A percentile compares a stretch with the other conserved stretches of the same genome.
Conservation (phyloP, 257 asterid genomes). For the Plantago elongata region DNA sequence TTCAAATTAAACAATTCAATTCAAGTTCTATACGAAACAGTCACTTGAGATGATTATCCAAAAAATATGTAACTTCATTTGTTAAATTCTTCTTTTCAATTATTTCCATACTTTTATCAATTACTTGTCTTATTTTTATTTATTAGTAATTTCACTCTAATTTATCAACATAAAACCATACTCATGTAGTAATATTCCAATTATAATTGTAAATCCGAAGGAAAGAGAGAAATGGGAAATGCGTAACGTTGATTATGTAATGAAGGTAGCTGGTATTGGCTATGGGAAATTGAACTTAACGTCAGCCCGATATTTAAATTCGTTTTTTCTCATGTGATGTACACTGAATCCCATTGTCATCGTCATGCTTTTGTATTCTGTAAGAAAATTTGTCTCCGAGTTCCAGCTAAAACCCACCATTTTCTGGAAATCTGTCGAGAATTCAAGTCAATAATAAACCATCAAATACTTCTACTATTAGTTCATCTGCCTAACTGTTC, state of each 20-base stretch:
- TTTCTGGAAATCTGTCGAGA: background rate
- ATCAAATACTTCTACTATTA: no score
- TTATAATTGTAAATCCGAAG: background rate
- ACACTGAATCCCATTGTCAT: slow-evolving; percentile 33
- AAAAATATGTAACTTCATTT: no score
- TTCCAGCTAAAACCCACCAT: slow-evolving; percentile 3
- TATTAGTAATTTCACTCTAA: no score
- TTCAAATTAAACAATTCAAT: no score
- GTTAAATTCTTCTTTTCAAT: no score
- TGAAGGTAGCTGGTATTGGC: slow-evolving; percentile 2
- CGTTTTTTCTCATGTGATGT: slow-evolving; percentile 4
- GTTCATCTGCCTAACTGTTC: no score
- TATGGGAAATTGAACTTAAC: slow-evolving; percentile 30
- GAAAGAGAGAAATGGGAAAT: background rate
- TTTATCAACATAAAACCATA: background rate
- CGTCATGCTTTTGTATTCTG: slow-evolving; percentile 20
- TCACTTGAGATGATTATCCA: no score
- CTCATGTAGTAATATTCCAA: background rate
- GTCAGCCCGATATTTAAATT: slow-evolving; percentile 21
- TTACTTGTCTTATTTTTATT: no score
- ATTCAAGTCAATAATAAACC: background rate
- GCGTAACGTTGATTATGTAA: background rate
- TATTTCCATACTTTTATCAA: no score
- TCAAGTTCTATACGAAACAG: no score
- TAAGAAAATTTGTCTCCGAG: background rate